A percentile compares a stretch with the other conserved stretches of the same genome.
Evolutionary conservation across 2,329 filamentous ascomycete genomes (phyloP).

Genomic region (Pseudogymnoascus verrucosus): DNA sequence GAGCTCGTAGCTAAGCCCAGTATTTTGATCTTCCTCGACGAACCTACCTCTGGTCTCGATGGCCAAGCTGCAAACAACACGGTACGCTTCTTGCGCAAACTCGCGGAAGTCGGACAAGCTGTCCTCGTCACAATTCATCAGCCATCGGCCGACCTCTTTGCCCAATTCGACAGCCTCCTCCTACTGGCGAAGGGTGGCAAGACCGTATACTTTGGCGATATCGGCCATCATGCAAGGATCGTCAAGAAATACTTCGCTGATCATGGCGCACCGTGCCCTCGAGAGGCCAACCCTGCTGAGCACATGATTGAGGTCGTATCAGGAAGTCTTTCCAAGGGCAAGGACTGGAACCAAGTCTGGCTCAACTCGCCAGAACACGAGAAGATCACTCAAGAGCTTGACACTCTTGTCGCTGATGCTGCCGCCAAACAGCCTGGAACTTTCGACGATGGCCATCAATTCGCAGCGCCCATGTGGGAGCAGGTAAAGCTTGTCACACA

Average conservation of each 20-base stretch:
- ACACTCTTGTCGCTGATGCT: too few relatives aligned
- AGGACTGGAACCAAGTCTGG: conserved; percentile 67
- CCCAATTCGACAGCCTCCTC: conserved; percentile 51
- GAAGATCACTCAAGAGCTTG: too few relatives aligned
- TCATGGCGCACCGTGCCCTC: conserved; percentile 45
- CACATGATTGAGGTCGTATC: conserved; percentile 33
- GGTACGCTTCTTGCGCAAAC: conserved; percentile 51
- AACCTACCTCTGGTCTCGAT: conserved; percentile 55
- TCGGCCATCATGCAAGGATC: conserved; percentile 49
- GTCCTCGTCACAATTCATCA: conserved; percentile 50
- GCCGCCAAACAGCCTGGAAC: too few relatives aligned
- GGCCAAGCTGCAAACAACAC: conserved; percentile 58
- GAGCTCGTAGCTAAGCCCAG: conserved; percentile 50
- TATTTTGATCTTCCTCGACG: conserved; percentile 55
- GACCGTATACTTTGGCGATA: conserved; percentile 62
- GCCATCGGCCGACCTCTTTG: conserved; percentile 44
- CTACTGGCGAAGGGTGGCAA: conserved; percentile 57
- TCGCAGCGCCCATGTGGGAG: too few relatives aligned
- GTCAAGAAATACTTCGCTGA: conserved; percentile 56
- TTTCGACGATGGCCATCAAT: too few relatives aligned
- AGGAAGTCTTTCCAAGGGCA: conserved; percentile 37
- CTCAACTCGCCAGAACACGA: conserved; percentile 53
- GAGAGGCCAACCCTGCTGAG: conserved; percentile 45
- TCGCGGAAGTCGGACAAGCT: conserved; percentile 47
- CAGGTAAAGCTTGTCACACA: too few relatives aligned